These are phyloP conservation scores for Phytophthora palmivora DNA, from an alignment of 352 stramenopile genomes.

Conservation along the genomic window DNA sequence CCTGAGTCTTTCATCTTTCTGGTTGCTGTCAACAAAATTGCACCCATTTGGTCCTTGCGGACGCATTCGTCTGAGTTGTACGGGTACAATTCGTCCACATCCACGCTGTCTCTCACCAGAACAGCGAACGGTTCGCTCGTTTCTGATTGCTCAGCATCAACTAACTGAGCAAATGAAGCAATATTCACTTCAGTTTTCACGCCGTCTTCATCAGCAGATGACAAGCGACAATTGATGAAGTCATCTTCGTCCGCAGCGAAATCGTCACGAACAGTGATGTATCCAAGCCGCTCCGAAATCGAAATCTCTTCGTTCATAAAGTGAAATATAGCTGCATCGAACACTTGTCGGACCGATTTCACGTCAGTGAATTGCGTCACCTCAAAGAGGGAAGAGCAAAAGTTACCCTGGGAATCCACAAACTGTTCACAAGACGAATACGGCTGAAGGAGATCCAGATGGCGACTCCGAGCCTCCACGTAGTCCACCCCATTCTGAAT, in stretches of 20 bases:
- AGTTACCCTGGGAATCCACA: conserved; percentile 28
- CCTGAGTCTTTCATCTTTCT: not conserved
- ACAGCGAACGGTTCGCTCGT: conserved; percentile 7
- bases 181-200: conserved; percentile 26
- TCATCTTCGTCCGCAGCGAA: conserved; percentile 16
- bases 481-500: conserved; percentile 42
- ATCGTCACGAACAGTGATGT: conserved; percentile 45
- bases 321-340: conserved; percentile 36
- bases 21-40: conserved; percentile 14
- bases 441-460: conserved; percentile 43
- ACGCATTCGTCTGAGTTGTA: conserved; percentile 26
- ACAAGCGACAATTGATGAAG: conserved; percentile 21
- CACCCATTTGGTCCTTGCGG: conserved; percentile 20
- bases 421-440: conserved; percentile 35
- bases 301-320: conserved; percentile 47
- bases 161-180: conserved; percentile 19
- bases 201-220: conserved; percentile 18
- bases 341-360: conserved; percentile 31
- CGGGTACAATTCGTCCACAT: conserved; percentile 25
- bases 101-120: conserved; percentile 24
- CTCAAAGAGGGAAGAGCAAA: conserved; percentile 35
- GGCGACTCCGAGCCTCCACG: conserved; percentile 30
- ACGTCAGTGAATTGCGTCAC: conserved; percentile 37
- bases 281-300: conserved; percentile 41
- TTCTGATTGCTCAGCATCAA: conserved; percentile 4